phyloP scores from a whole-genome alignment of 1,139 yeast genomes.

The Zygoascus meyerae region DNA sequence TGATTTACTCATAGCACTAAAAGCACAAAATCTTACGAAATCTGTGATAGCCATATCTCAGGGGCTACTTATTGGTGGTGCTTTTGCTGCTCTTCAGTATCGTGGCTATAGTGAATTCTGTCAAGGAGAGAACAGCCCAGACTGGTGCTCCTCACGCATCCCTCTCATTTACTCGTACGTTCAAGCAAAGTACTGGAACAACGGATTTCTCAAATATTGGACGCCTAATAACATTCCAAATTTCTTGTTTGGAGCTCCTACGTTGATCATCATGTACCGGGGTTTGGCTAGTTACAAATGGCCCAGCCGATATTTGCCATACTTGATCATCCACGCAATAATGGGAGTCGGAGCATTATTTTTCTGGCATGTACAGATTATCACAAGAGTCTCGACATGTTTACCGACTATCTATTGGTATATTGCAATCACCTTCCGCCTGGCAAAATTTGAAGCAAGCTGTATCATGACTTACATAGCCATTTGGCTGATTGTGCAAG shows the following conservation, averaged over 20 bases:
- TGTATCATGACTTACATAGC: conserved; percentile 27
- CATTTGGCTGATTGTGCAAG: conserved; percentile 37
- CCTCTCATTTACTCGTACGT: conserved; percentile 71
- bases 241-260: conserved; percentile 73
- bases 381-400: conserved; percentile 72
- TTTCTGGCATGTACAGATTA: conserved; percentile 80
- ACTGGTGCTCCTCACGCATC: conserved; percentile 58
- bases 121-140: conserved; percentile 38
- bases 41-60: conserved; percentile 34
- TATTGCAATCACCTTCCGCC: conserved; percentile 39
- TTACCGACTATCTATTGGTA: conserved; percentile 75
- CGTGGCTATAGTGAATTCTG: conserved; percentile 58
- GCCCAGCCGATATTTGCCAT: conserved; percentile 18
- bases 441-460: neutral
- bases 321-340: conserved; percentile 30
- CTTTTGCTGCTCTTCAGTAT: conserved; percentile 45
- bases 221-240: conserved; percentile 74
- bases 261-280: conserved; percentile 27
- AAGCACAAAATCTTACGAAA: neutral
- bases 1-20: conserved; percentile 37
- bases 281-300: neutral
- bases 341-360: conserved; percentile 49
- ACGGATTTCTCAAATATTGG: conserved; percentile 81
- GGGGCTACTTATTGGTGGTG: conserved; percentile 49
- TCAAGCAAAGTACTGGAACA: conserved; percentile 77